A percentile compares a stretch with the other conserved stretches of the same genome.
Conservation (phyloP, 2,329 filamentous ascomycete species). For the Colletotrichum tropicale region DNA sequence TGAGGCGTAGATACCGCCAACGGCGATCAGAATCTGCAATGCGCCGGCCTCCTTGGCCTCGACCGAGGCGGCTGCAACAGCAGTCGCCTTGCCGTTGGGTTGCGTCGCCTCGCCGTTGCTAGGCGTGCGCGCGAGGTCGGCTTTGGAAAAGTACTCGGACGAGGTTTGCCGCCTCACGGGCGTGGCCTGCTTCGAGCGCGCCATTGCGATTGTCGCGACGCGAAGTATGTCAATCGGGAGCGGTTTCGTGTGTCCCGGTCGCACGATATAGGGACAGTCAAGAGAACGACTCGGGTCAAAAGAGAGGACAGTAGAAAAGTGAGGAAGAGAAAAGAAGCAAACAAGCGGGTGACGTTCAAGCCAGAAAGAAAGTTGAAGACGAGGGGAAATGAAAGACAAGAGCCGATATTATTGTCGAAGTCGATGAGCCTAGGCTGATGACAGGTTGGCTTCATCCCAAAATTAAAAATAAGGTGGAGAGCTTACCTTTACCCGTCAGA, state of each 20-base stretch:
- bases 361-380: not conserved
- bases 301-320: not conserved
- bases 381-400: not conserved
- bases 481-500: slow-evolving; percentile 2
- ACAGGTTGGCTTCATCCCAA: slow-evolving; percentile 27
- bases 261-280: not conserved
- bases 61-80: slow-evolving; percentile 28
- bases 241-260: not conserved
- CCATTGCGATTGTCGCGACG: slow-evolving; percentile 54
- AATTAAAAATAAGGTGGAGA: slow-evolving; percentile 21
- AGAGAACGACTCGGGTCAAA: not conserved
- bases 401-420: not conserved
- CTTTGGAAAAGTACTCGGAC: slow-evolving; percentile 66
- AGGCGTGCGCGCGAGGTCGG: slow-evolving; percentile 38
- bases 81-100: slow-evolving; percentile 30
- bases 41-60: slow-evolving; percentile 60
- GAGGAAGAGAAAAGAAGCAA: not conserved
- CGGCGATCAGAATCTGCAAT: slow-evolving; percentile 80
- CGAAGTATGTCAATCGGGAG: not conserved
- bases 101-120: slow-evolving; percentile 23
- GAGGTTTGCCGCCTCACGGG: slow-evolving; percentile 70
- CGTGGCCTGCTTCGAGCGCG: slow-evolving; percentile 70
- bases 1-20: slow-evolving; percentile 94
- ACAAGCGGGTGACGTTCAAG: not conserved
- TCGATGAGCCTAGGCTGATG: slow-evolving; percentile 9